Conservation (phyloP, 805 yeast species). For the Ogataea ganodermae region DNA sequence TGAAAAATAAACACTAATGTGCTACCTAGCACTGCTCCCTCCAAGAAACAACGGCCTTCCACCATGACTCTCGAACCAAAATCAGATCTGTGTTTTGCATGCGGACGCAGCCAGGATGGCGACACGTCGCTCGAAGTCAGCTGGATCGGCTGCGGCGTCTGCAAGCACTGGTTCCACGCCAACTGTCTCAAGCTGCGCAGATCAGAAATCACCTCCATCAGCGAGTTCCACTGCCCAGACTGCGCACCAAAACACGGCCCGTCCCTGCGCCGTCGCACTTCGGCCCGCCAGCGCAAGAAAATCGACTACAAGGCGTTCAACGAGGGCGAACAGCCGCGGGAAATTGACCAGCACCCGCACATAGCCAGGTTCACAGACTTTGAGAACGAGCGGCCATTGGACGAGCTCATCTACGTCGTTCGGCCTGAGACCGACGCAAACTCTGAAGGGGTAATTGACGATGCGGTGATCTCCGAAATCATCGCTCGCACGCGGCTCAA, state of each 20-base stretch:
- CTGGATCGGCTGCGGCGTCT: conserved; percentile 62
- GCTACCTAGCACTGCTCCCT: no score
- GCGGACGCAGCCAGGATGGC: conserved; percentile 18
- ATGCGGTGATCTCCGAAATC: conserved; percentile 25
- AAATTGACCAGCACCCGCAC: conserved; percentile 61
- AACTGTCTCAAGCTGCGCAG: conserved; percentile 45
- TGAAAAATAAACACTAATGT: no score
- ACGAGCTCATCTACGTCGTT: conserved; percentile 32
- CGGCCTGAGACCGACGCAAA: conserved; percentile 23
- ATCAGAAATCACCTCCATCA: conserved; percentile 41
- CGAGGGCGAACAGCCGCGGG: conserved; percentile 61
- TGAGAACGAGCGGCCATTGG: conserved; percentile 28
- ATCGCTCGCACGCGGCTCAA: conserved; percentile 31
- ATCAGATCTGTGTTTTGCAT: conserved; percentile 24
- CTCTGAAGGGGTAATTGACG: conserved; percentile 26
- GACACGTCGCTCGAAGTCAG: conserved; percentile 21
- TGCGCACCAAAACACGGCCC: conserved; percentile 53
- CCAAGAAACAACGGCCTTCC: no score
- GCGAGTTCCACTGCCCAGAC: conserved; percentile 54
- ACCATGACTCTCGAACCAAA: conserved; percentile 1
- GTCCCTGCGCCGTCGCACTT: conserved; percentile 49
- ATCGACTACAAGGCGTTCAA: conserved; percentile 81
- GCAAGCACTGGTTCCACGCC: conserved; percentile 57
- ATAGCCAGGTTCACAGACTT: conserved; percentile 38
- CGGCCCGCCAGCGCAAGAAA: conserved; percentile 53